These are phyloP conservation scores for Sungouiella blattae DNA, from an alignment of 805 yeast genomes.

Conservation along the genomic window DNA sequence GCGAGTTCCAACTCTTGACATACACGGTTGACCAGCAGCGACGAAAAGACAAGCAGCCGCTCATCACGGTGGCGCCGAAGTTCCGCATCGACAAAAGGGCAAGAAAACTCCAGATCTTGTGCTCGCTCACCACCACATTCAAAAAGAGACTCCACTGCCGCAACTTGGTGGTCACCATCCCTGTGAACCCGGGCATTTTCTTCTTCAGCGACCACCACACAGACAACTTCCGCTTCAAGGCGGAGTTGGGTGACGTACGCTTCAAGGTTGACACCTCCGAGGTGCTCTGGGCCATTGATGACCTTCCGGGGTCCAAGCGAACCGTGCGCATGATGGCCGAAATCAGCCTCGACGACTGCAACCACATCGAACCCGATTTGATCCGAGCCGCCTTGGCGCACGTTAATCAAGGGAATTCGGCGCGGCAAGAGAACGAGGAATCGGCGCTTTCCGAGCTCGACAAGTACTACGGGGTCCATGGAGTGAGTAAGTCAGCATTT, in stretches of 20 bases:
- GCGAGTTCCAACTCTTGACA: slow-evolving; percentile 35
- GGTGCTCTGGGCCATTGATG: slow-evolving; percentile 68
- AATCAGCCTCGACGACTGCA: slow-evolving; percentile 18
- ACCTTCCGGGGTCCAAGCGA: slow-evolving; percentile 57
- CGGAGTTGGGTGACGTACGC: slow-evolving; percentile 67
- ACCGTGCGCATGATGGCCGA: slow-evolving; percentile 55
- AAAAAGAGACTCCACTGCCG: slow-evolving; percentile 33
- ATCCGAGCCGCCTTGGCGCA: too few species aligned
- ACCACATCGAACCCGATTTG: slow-evolving; percentile 3
- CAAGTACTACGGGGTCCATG: slow-evolving; percentile 34
- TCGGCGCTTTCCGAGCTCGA: slow-evolving; percentile 18
- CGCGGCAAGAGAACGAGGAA: neutral
- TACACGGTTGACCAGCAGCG: slow-evolving; percentile 42
- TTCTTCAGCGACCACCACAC: slow-evolving; percentile 11
- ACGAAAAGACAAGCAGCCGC: slow-evolving; percentile 35
- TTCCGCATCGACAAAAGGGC: slow-evolving; percentile 22
- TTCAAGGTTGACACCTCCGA: slow-evolving; percentile 69
- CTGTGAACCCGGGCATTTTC: slow-evolving; percentile 35
- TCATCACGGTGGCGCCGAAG: slow-evolving; percentile 41
- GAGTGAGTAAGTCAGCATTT: slow-evolving; percentile 27
- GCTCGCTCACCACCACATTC: slow-evolving; percentile 32
- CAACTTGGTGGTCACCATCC: slow-evolving; percentile 28
- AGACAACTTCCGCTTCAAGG: slow-evolving; percentile 34
- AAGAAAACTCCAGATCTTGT: slow-evolving; percentile 31
- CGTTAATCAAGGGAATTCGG: neutral